Evolutionary conservation across 2,329 filamentous ascomycete genomes (phyloP), one percentile per base, ranked within the genome.

Genomic region (Ceratocystis colombiana): DNA sequence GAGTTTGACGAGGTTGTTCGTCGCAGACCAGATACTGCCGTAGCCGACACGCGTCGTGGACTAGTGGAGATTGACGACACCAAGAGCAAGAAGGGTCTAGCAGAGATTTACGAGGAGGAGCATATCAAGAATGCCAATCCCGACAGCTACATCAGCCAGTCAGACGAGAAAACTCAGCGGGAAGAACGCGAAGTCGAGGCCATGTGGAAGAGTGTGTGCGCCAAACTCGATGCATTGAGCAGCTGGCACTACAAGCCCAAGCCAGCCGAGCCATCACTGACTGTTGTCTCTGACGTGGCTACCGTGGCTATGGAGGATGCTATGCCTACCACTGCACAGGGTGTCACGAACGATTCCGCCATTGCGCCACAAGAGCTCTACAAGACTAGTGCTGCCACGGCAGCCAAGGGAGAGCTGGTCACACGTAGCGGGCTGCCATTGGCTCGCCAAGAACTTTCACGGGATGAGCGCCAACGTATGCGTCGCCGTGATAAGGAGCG

Each of bases 181-280:
- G 89, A 95, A 72, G 90, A 96, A 76, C 82, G 84, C 67, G 91
- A 96, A 73, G 88, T 97, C 65, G 85, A 88, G 71, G 80, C 80
- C 37, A 79, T 96, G 72, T 99, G 94, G 91, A 88, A 85, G 71
- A 87, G 89, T 45, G 81, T 96, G 64, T 86, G 83, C 72, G 83
- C 83, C 59, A 89, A 90, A 69, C 85, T 99, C 66, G 94, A 99
- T 76, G 85, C 89, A 30, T 84, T 99, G 69, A 92, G 87, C 76
- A 96, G 89, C 74, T 96, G 90, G 87, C 89, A 96, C 77, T 96
- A 96, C 82, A 92, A 90, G 76, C 94, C 94, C 65, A 95, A 92
- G 78, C 87, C 89, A 10, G 82, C 87, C 1, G 88, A 88, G 64
- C 85, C 90, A n/a, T 84, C 84, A 59, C 84, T 99, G 69, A 92